Percentiles rank a stretch among this genome's conserved stretches.
phyloP scores from a whole-genome alignment of 257 asterid species.

The Solanum appendiculatum region DNA sequence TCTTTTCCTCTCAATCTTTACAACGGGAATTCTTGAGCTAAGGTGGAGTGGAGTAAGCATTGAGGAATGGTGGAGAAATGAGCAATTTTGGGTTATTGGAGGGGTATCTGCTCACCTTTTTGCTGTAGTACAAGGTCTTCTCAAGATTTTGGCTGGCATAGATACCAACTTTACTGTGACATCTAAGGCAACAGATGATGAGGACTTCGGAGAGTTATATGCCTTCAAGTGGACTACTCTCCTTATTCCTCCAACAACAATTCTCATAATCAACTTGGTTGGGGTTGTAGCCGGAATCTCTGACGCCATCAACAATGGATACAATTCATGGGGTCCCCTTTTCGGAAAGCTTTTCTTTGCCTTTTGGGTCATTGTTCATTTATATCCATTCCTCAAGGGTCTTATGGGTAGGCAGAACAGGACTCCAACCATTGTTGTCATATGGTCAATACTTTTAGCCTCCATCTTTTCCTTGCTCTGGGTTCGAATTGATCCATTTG shows the following conservation, averaged over 20 bases:
- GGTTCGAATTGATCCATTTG: constrained; percentile 80
- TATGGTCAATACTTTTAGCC: constrained; percentile 85
- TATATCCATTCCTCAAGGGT: constrained; percentile 91
- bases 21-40: constrained; percentile 81
- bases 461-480: constrained; percentile 83
- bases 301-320: constrained; percentile 83
- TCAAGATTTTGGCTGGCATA: constrained; percentile 75
- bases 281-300: constrained; percentile 94
- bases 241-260: constrained; percentile 85
- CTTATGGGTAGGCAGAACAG: constrained; percentile 85
- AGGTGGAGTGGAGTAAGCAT: constrained; percentile 95
- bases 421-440: constrained; percentile 82
- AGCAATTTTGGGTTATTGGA: constrained; percentile 97
- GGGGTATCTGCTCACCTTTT: constrained; percentile 88
- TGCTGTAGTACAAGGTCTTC: constrained; percentile 76
- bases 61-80: constrained; percentile 99
- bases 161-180: constrained; percentile 92
- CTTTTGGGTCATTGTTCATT: constrained; percentile 89
- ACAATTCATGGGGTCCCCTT: constrained; percentile 82
- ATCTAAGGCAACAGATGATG: constrained; percentile 71
- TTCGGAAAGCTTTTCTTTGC: constrained; percentile 92
- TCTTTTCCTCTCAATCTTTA: constrained; percentile 71
- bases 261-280: constrained; percentile 67
- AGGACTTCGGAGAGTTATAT: constrained; percentile 75
- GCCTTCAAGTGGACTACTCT: constrained; percentile 93